Conservation (phyloP, 441 rosid genomes). For the Monsonia emarginata region DNA sequence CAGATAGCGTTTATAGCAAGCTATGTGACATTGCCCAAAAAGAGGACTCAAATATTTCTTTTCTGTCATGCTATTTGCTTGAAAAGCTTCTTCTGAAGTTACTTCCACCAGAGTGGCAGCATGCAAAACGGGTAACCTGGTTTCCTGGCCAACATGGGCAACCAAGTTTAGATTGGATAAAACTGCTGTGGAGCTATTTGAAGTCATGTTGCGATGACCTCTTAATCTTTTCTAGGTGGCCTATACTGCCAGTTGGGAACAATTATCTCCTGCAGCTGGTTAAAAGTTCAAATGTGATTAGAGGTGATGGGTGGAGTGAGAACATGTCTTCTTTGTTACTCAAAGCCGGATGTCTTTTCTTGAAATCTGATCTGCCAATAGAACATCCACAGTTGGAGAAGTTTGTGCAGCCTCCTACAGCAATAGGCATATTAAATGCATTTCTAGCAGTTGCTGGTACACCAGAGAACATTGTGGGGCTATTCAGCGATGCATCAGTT, state of each 20-base stretch:
- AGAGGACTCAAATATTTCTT: constrained; percentile 60
- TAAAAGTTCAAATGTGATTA: constrained; percentile 68
- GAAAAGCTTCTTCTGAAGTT: constrained; percentile 79
- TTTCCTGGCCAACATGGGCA: constrained; percentile 70
- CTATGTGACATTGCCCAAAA: constrained; percentile 66
- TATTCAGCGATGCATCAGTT: constrained; percentile 62
- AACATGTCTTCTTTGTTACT: constrained; percentile 81
- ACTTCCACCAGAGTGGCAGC: constrained; percentile 90
- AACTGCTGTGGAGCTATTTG: constrained; percentile 72
- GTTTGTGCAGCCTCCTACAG: constrained; percentile 91
- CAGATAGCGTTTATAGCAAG: constrained; percentile 56
- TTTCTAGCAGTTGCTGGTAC: constrained; percentile 67
- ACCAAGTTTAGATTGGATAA: constrained; percentile 80
- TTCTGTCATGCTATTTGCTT: constrained; percentile 74
- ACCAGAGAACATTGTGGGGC: constrained; percentile 42
- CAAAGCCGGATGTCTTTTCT: constrained; percentile 81
- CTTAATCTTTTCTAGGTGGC: constrained; percentile 84
- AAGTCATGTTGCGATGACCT: constrained; percentile 78
- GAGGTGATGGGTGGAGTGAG: constrained; percentile 91
- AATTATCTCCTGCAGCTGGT: constrained; percentile 55
- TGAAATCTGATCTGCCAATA: constrained; percentile 53
- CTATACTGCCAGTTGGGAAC: constrained; percentile 84
- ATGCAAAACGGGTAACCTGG: constrained; percentile 67
- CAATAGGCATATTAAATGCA: constrained; percentile 72
- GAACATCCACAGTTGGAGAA: constrained; percentile 76